A percentile compares a stretch with the other conserved stretches of the same genome.
phyloP scores from a whole-genome alignment of 441 rosid genomes.

The Eugenia klotzschiana region DNA sequence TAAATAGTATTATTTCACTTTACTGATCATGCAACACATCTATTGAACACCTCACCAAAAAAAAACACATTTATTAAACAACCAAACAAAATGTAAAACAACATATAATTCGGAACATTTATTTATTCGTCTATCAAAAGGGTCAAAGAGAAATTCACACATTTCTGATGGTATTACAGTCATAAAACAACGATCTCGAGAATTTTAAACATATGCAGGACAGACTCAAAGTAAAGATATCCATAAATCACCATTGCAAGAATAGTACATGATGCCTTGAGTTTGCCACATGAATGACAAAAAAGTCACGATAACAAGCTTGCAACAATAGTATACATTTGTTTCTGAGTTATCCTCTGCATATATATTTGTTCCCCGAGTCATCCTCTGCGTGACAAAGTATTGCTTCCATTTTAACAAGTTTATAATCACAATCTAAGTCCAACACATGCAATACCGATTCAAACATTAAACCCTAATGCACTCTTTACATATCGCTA shows the following conservation, averaged over 20 bases:
- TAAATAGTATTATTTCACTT: not conserved
- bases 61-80: not conserved
- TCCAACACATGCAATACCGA: not conserved
- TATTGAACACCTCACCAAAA: not conserved
- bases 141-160: not conserved
- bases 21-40: not conserved
- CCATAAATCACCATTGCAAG: not conserved
- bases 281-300: not conserved
- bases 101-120: not conserved
- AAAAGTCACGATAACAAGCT: not conserved
- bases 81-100: not conserved
- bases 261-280: not conserved
- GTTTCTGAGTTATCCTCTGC: not conserved
- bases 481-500: not conserved
- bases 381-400: not conserved
- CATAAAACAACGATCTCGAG: not conserved
- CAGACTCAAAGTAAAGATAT: not conserved
- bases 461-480: not conserved
- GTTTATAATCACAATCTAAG: not conserved
- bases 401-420: not conserved
- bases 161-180: not conserved
- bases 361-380: not conserved
- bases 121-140: not conserved
- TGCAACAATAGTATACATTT: not conserved
- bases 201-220: not conserved